Conservation (phyloP, 2,329 filamentous ascomycete genomes). For the Diplodia scrobiculata region DNA sequence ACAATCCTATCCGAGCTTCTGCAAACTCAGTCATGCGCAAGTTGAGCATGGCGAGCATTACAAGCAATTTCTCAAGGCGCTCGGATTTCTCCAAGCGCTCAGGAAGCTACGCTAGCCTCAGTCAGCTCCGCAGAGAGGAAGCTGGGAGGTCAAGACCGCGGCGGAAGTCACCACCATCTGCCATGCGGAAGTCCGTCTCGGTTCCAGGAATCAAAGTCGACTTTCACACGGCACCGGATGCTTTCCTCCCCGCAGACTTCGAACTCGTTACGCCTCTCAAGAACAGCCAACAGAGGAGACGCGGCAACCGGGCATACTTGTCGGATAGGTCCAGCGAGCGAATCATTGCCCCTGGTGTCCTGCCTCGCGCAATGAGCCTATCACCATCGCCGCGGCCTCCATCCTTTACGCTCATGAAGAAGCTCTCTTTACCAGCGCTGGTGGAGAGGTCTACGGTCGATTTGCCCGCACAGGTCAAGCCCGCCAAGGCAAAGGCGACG, state of each 20-base stretch:
- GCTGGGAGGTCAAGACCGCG: constrained; percentile 36
- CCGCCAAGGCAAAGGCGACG: not conserved
- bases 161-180: constrained; percentile 37
- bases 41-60: constrained; percentile 78
- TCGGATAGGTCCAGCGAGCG: constrained; percentile 16
- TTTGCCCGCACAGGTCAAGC: constrained; percentile 14
- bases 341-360: constrained; percentile 17
- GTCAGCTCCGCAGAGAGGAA: constrained; percentile 43
- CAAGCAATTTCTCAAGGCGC: constrained; percentile 65
- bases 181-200: constrained; percentile 29
- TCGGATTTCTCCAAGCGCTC: constrained; percentile 69
- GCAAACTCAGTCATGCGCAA: constrained; percentile 86
- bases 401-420: constrained; percentile 10
- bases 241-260: constrained; percentile 54
- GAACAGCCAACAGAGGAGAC: constrained; percentile 3
- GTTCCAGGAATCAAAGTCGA: constrained; percentile 40
- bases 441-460: constrained; percentile 16
- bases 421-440: constrained; percentile 25
- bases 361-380: constrained; percentile 23
- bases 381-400: constrained; percentile 23
- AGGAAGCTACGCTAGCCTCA: constrained; percentile 56
- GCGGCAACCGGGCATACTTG: constrained; percentile 12
- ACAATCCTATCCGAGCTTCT: constrained; percentile 74
- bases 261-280: constrained; percentile 38
- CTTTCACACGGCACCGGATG: constrained; percentile 52